A percentile compares a stretch with the other conserved stretches of the same genome.
Evolutionary conservation across 169 alveolate genomes (phyloP).

Genomic region (Neospora caninum): DNA sequence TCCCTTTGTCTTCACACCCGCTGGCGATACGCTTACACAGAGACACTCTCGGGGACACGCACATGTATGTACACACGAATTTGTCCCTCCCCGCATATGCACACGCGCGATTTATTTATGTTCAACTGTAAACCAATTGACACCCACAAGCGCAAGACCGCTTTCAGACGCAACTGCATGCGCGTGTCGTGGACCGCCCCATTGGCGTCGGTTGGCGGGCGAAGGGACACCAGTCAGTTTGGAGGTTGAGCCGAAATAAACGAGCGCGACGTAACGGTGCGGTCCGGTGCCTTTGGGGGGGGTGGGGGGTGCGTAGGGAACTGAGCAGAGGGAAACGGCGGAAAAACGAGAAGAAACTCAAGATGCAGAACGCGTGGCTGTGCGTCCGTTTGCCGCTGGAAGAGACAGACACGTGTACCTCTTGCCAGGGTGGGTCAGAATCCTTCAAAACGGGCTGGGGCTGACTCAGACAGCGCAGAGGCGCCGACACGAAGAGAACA

Average conservation of each 20-base stretch:
- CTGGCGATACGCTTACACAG: no score
- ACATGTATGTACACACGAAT: no score
- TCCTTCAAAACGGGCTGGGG: no score
- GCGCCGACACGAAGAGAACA: no score
- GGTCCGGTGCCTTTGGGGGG: background rate
- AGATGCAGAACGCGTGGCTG: no score
- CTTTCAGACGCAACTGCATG: background rate
- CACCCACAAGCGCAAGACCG: background rate
- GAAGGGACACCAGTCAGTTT: background rate
- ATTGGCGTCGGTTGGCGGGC: background rate
- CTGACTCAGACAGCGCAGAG: no score
- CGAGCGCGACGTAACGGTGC: background rate
- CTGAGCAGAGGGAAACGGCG: background rate
- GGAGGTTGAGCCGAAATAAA: background rate
- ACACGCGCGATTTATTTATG: background rate
- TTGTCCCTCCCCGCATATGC: no score
- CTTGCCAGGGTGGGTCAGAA: no score
- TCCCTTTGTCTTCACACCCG: no score
- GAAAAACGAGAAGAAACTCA: background rate
- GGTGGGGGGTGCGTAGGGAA: background rate
- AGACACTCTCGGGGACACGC: no score
- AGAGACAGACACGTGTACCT: no score
- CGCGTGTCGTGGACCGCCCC: background rate
- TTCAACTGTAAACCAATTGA: background rate
- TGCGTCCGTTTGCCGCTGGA: no score